These are phyloP conservation scores for Neospermospora avenae DNA, from an alignment of 2,329 filamentous ascomycete genomes.

Conservation along the genomic window DNA sequence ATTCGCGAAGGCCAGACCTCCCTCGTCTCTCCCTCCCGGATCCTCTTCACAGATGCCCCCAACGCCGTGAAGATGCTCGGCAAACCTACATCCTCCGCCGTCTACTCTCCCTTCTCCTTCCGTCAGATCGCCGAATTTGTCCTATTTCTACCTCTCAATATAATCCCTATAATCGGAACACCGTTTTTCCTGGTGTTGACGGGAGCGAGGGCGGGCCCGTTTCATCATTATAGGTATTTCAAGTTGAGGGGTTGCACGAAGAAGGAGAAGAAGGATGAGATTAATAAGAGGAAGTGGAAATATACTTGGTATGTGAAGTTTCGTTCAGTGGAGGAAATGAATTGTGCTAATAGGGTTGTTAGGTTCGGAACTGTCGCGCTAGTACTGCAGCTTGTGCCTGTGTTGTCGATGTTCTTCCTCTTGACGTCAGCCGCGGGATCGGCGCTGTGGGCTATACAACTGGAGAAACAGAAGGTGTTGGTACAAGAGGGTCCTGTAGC, in stretches of 20 bases:
- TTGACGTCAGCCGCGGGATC: conserved; percentile 82
- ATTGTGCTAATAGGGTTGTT: conserved; percentile 13
- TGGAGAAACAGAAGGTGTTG: conserved; percentile 55
- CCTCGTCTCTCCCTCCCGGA: conserved; percentile 63
- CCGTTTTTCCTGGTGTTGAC: conserved; percentile 86
- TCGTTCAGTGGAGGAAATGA: not conserved
- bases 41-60: conserved; percentile 64
- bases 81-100: conserved; percentile 70
- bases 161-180: conserved; percentile 79
- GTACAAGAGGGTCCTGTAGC: conserved; percentile 20
- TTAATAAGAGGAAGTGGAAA: conserved; percentile 67
- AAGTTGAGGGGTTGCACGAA: conserved; percentile 72
- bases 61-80: conserved; percentile 78
- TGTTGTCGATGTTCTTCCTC: conserved; percentile 91
- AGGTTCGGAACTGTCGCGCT: conserved; percentile 83
- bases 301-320: conserved; percentile 66
- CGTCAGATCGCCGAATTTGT: conserved; percentile 88
- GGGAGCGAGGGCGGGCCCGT: conserved; percentile 79
- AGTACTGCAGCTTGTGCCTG: conserved; percentile 80
- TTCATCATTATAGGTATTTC: conserved; percentile 91
- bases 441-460: conserved; percentile 77
- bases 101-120: conserved; percentile 85
- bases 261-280: conserved; percentile 68
- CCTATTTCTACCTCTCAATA: conserved; percentile 75
- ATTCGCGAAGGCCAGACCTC: conserved; percentile 70